Percentiles rank a stretch among this genome's conserved stretches.
Evolutionary conservation across 2,329 filamentous ascomycete species (phyloP).

Genomic region (Phialocephala sp.): DNA sequence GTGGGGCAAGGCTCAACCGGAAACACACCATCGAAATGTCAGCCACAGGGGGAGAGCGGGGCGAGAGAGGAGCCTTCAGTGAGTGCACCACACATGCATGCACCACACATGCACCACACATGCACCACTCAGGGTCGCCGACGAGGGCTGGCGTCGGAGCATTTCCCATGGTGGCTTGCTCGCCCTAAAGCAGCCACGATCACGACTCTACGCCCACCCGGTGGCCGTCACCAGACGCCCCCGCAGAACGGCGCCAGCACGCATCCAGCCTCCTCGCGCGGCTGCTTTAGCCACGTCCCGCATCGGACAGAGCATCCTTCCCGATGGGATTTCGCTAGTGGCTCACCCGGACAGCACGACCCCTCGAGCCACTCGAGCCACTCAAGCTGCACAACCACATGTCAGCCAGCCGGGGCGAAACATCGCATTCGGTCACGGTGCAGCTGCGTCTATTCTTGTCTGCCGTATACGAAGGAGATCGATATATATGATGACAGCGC

Average conservation of each 20-base stretch:
- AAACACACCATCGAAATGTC: slow-evolving; percentile 27
- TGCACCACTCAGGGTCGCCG: no score
- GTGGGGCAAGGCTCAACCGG: slow-evolving; percentile 25
- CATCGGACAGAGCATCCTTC: no score
- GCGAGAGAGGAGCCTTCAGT: not conserved
- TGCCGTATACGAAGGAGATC: not conserved
- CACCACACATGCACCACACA: no score
- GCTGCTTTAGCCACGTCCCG: no score
- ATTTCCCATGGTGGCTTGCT: no score
- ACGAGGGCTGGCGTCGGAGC: no score
- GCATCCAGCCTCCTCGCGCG: no score
- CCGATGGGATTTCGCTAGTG: no score
- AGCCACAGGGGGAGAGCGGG: not conserved
- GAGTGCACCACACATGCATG: not conserved
- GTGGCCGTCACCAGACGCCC: no score
- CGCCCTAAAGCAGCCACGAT: no score
- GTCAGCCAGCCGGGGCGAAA: not conserved
- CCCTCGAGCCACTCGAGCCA: not conserved
- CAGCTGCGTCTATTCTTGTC: not conserved
- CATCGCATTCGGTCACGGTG: not conserved
- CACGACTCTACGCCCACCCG: no score
- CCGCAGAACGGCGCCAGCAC: no score
- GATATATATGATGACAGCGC: not conserved
- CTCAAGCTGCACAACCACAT: not conserved
- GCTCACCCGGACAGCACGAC: not conserved